Evolutionary conservation across 805 yeast species (phyloP).

Genomic region (Danielia reshetovae): DNA sequence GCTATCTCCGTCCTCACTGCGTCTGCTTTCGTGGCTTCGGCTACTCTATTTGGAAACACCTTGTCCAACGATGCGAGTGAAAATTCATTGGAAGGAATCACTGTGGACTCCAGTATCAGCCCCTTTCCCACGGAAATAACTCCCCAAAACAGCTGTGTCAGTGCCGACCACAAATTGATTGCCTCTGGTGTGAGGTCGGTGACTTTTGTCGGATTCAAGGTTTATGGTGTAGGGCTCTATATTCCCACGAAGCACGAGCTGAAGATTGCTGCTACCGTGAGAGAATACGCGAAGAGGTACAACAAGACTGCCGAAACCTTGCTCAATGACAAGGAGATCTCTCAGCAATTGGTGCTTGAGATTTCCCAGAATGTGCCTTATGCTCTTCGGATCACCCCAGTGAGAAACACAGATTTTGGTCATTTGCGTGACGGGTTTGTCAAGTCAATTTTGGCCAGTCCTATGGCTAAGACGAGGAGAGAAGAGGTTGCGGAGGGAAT

Average conservation of each 20-base stretch:
- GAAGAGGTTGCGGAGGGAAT: slow-evolving; percentile 53
- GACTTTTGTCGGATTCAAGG: slow-evolving; percentile 76
- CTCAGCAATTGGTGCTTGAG: slow-evolving; percentile 51
- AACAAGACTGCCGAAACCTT: slow-evolving; percentile 7
- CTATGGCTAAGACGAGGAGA: slow-evolving; percentile 47
- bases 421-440: slow-evolving; percentile 88
- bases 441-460: slow-evolving; percentile 69
- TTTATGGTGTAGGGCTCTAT: slow-evolving; percentile 84
- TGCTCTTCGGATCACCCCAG: slow-evolving; percentile 76
- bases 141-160: slow-evolving; percentile 14
- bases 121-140: slow-evolving; percentile 38
- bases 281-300: slow-evolving; percentile 5
- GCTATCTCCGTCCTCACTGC: too few species aligned
- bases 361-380: slow-evolving; percentile 59
- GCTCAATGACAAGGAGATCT: slow-evolving; percentile 48
- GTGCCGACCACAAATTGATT: slow-evolving; percentile 48
- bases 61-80: slow-evolving; percentile 21
- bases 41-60: slow-evolving; percentile 13
- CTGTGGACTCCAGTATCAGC: slow-evolving; percentile 47
- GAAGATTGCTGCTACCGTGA: slow-evolving; percentile 7
- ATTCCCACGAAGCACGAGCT: slow-evolving; percentile 56
- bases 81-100: slow-evolving; percentile 21
- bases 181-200: slow-evolving; percentile 85
- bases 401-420: slow-evolving; percentile 84
- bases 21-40: slow-evolving; percentile 9